Base-by-base conservation (phyloP, 768 basidiomycete genomes). In the Boletus reticulatus region DNA sequence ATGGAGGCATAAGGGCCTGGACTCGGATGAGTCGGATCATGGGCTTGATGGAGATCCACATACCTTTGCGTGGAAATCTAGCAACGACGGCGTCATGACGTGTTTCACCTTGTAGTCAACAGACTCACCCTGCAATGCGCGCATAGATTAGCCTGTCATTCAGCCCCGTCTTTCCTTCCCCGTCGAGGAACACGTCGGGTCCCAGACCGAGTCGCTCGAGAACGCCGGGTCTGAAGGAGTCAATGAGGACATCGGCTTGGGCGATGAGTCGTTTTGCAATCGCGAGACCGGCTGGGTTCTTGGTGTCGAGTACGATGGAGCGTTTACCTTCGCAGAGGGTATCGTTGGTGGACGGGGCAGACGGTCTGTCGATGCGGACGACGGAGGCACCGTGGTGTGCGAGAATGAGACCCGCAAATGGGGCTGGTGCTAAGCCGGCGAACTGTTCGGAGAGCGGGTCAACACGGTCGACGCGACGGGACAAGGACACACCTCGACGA, bases 221-320 rank as follows among this genome's bases (percentile, higher is more conserved):
- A 3, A 92, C 89, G 1, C 91, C 92, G 48, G 91, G 89, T 45
- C 91, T 76, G 68, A 88, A 94, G 1, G 92, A 84, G 66, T 94
- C 91, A 62, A 94, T 89, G 43, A 93, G 73, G 16, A 93, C 79
- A 68, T 94, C 91, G n/a, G 89, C 87, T 36, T 77, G 69, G 29
- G 74, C 67, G 22, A 92, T 80, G 55, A 94, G 75, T 43, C 75
- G 80, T 66, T 78, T 78, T 52, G 87, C 65, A 19, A 84, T 66
- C 19, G 78, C 78, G 42, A 80, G 68, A 32, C 91, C 91, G 29
- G 76, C 77, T 11, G 76, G 68, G 9, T 76, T 67, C 73, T 92
- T 93, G 17, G 84, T 77, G 62, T 89, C 81, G 53, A 93, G 73
- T 16, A 80, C 76, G 50, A 91, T 76, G n/a, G 90, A 90, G 8